phyloP scores from a whole-genome alignment of 768 basidiomycete species.

The Dentipellis sp. region DNA sequence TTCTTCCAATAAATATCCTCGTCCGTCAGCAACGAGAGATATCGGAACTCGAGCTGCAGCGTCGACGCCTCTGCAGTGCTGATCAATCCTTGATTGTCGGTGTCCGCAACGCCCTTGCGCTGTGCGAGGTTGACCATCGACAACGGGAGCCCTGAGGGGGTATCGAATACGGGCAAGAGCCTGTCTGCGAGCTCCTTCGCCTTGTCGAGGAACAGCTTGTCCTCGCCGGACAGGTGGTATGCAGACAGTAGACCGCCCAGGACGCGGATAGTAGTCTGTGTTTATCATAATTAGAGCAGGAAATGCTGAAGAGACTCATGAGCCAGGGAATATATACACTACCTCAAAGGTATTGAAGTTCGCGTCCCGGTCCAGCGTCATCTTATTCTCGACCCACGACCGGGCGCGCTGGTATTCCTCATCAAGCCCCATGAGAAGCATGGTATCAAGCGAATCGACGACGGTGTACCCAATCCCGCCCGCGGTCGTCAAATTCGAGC shows the following conservation, averaged over 20 bases:
- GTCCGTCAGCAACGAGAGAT: conserved; percentile 72
- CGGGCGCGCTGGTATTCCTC: conserved; percentile 74
- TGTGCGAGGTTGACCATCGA: conserved; percentile 67
- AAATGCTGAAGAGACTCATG: not conserved
- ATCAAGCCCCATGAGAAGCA: conserved; percentile 76
- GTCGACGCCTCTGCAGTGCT: conserved; percentile 86
- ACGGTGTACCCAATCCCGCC: conserved; percentile 86
- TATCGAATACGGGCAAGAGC: conserved; percentile 77
- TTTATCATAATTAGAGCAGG: not conserved
- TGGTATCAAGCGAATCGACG: conserved; percentile 79
- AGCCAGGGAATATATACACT: conserved; percentile 14
- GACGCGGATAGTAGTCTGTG: conserved; percentile 83
- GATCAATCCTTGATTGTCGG: conserved; percentile 50
- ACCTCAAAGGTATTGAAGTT: conserved; percentile 90
- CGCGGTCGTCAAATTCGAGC: conserved; percentile 68
- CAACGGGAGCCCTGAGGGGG: conserved; percentile 73
- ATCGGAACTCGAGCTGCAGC: conserved; percentile 84
- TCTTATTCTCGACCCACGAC: conserved; percentile 60
- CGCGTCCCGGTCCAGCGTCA: conserved; percentile 72
- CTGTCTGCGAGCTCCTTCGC: conserved; percentile 81
- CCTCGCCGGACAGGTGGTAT: conserved; percentile 64
- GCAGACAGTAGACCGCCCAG: conserved; percentile 87
- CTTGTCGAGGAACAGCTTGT: conserved; percentile 62
- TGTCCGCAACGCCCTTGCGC: conserved; percentile 49
- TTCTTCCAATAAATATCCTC: conserved; percentile 76